Conservation (phyloP, 2,329 filamentous ascomycete genomes). For the Hymenoscyphus scutula region DNA sequence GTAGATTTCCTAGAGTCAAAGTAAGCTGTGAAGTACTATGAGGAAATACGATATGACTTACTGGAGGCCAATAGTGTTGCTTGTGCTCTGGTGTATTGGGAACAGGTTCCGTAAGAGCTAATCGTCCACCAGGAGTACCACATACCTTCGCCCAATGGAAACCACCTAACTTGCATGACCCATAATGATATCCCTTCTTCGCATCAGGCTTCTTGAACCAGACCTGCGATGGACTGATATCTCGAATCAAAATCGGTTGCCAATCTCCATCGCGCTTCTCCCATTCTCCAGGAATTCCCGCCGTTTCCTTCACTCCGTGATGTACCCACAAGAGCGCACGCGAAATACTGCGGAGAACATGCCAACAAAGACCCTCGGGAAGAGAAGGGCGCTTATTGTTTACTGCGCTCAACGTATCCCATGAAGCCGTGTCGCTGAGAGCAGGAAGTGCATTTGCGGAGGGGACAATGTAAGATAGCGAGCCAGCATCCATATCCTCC, state of each 20-base stretch:
- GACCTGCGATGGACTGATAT: conserved; percentile 47
- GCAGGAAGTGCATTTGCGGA: conserved; percentile 18
- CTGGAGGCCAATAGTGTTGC: conserved; percentile 30
- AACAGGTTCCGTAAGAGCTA: conserved; percentile 20
- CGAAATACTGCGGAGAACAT: conserved; percentile 49
- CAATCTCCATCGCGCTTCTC: conserved; percentile 42
- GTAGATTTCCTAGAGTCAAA: conserved; percentile 28
- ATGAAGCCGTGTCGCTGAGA: conserved; percentile 22
- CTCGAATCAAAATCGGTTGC: conserved; percentile 51
- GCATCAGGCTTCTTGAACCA: conserved; percentile 49
- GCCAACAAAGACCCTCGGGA: conserved; percentile 55
- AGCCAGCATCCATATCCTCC: conserved; percentile 54
- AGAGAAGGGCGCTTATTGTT: conserved; percentile 36
- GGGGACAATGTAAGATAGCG: conserved; percentile 44
- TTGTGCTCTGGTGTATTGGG: conserved; percentile 21
- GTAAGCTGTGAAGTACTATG: not conserved
- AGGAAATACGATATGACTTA: conserved; percentile 9
- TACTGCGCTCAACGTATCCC: conserved; percentile 26
- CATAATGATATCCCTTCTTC: conserved; percentile 45
- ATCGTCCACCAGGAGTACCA: conserved; percentile 19
- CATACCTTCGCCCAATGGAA: conserved; percentile 40
- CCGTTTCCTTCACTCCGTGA: conserved; percentile 41
- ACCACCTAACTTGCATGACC: conserved; percentile 52
- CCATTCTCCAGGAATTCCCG: conserved; percentile 26
- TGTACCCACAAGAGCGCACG: conserved; percentile 53